Evolutionary conservation across 352 stramenopile species (phyloP), one percentile per base, ranked within the genome.

Genomic region (Phytopythium vexans): DNA sequence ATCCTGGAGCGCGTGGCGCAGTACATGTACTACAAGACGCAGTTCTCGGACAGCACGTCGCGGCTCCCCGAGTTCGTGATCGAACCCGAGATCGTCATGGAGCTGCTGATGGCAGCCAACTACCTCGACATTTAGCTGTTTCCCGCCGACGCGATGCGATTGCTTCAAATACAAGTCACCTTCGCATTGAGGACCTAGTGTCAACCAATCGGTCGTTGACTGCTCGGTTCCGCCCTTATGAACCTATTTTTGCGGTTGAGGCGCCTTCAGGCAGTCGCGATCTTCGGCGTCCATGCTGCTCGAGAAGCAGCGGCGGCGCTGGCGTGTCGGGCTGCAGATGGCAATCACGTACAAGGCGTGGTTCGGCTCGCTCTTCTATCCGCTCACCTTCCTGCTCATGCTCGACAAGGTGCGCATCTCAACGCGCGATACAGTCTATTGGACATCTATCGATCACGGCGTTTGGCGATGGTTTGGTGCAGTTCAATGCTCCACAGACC

Each of bases 21-120:
- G 73, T 99, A 99, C 83, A 89, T 99, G 59, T 98, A 99, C 80
- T 99, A 99, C 82, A 99, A 99, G 82, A 87, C 86, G 43, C 75
- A 88, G 70, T 98, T 98, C 72, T 94, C 86, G 16, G 98, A 99
- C 68, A 97, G 86, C 60, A 94, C 82, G 48, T 81, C 86, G 33
- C 79, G 93, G 2, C 96, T 99, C 58, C 97, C 97, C 0, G 96
- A 99, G 62, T 99, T 99, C 74, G 49, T 70, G 12, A 99, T 99
- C 65, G 96, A 99, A 69, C 97, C 97, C 5, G 97, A 99, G 83
- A 88, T 99, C 63, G 95, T 94, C 52, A 89, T 98, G 64, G 95
- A 98, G 68, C 74, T 99, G 50, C 79, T 99, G 54, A 98, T 99
- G 92, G 95, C 95, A 3, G 88, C 94, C 42, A 99, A 99, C 68